Percentiles rank a stretch among this genome's conserved stretches.
phyloP scores from a whole-genome alignment of 169 alveolate genomes.

The Neospora caninum region DNA sequence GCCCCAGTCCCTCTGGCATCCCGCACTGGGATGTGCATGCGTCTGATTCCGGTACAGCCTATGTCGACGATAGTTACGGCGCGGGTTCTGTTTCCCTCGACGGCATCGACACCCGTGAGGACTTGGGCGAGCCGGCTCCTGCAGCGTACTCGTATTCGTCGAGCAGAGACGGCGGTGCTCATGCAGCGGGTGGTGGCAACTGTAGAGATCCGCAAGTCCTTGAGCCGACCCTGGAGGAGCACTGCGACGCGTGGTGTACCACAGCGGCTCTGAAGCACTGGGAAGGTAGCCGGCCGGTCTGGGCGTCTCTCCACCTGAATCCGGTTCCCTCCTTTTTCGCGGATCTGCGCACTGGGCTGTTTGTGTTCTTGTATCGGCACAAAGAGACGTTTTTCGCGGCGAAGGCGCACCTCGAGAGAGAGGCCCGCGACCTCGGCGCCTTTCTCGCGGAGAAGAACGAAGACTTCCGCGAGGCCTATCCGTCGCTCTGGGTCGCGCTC shows the following conservation, averaged over 20 bases:
- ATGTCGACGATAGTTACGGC: too few species aligned
- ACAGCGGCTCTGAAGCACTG: conserved; percentile 2
- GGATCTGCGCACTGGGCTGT: neutral
- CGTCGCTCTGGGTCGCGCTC: neutral
- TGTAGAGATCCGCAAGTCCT: neutral
- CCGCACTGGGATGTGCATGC: too few species aligned
- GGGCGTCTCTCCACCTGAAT: conserved; percentile 1
- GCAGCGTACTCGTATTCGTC: neutral
- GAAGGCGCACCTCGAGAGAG: neutral
- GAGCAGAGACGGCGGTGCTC: neutral
- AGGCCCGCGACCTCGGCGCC: neutral
- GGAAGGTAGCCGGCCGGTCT: neutral
- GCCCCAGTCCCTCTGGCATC: too few species aligned
- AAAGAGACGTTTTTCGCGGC: neutral
- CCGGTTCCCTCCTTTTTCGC: neutral
- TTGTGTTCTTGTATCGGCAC: neutral
- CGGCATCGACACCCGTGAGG: too few species aligned
- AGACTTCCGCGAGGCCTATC: neutral
- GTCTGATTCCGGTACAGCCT: too few species aligned
- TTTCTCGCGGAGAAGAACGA: neutral
- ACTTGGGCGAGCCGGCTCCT: too few species aligned
- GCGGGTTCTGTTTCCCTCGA: too few species aligned
- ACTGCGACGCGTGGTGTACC: conserved; percentile 26
- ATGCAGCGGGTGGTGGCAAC: neutral
- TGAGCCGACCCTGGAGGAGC: neutral